Evolutionary conservation across 75 land plant genomes (phyloP).

Genomic region (Sequoiadendron giganteum): DNA sequence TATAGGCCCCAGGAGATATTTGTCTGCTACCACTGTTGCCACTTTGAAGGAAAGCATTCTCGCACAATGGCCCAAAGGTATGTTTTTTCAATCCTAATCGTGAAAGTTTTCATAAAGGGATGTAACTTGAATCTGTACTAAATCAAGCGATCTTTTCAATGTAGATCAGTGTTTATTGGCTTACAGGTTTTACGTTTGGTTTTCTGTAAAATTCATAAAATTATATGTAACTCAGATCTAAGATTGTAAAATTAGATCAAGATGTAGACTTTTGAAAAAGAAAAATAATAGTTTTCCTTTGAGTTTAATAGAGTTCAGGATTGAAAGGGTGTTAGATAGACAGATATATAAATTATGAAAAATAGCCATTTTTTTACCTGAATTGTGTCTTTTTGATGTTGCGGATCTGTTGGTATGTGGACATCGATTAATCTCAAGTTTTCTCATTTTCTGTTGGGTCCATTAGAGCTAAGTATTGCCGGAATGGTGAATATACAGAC

Average conservation of each 20-base stretch:
- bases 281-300: background rate
- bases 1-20: constrained; percentile 65
- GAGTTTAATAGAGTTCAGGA: background rate
- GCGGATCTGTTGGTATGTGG: background rate
- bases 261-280: no score
- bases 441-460: background rate
- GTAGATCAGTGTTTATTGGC: background rate
- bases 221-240: background rate
- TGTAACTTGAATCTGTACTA: background rate
- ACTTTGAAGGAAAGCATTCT: constrained; percentile 70
- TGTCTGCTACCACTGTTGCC: constrained; percentile 69
- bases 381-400: background rate
- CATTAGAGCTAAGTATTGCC: background rate
- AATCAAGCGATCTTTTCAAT: background rate
- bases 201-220: background rate
- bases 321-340: background rate
- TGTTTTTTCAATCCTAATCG: background rate
- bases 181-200: background rate
- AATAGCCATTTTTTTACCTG: background rate
- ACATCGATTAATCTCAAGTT: background rate
- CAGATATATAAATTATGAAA: background rate
- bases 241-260: background rate
- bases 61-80: constrained; percentile 81
- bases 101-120: background rate
- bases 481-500: background rate